Percentiles rank a stretch among this genome's conserved stretches.
These are phyloP conservation scores for Trichoderma koningiopsis DNA, from an alignment of 2,329 filamentous ascomycete species.

Conservation along the genomic window DNA sequence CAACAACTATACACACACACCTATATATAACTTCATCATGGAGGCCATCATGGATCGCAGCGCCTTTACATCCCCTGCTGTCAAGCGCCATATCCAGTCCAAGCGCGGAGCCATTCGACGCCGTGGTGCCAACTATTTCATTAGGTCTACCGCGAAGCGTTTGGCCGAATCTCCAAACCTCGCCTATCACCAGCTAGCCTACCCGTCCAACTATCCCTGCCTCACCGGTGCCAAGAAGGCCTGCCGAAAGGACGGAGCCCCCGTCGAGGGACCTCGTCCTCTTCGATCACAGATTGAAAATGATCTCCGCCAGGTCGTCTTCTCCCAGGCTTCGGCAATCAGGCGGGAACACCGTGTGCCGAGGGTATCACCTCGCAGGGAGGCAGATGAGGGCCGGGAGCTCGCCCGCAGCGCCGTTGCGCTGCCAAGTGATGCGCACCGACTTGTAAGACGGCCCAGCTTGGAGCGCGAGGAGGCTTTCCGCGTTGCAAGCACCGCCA, in stretches of 20 bases:
- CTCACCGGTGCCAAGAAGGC: background rate
- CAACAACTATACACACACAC: background rate
- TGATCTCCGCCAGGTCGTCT: constrained; percentile 12
- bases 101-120: constrained; percentile 26
- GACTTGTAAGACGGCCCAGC: constrained; percentile 42
- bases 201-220: background rate
- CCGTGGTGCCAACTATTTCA: constrained; percentile 35
- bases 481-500: constrained; percentile 44
- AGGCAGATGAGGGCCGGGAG: constrained; percentile 39
- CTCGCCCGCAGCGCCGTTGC: constrained; percentile 41
- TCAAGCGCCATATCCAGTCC: constrained; percentile 21
- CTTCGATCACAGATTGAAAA: constrained; percentile 22
- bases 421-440: constrained; percentile 42
- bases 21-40: constrained; percentile 18
- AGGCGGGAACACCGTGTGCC: constrained; percentile 14
- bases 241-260: constrained; percentile 5
- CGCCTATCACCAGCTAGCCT: constrained; percentile 23
- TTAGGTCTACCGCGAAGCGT: constrained; percentile 34
- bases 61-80: constrained; percentile 4
- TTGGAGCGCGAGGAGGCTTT: constrained; percentile 53
- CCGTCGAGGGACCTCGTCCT: background rate
- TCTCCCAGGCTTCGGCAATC: constrained; percentile 3
- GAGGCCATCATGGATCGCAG: constrained; percentile 22
- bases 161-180: constrained; percentile 18
- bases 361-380: constrained; percentile 13